Conservation (phyloP, 768 basidiomycete species). For the Lactarius tabidus region DNA sequence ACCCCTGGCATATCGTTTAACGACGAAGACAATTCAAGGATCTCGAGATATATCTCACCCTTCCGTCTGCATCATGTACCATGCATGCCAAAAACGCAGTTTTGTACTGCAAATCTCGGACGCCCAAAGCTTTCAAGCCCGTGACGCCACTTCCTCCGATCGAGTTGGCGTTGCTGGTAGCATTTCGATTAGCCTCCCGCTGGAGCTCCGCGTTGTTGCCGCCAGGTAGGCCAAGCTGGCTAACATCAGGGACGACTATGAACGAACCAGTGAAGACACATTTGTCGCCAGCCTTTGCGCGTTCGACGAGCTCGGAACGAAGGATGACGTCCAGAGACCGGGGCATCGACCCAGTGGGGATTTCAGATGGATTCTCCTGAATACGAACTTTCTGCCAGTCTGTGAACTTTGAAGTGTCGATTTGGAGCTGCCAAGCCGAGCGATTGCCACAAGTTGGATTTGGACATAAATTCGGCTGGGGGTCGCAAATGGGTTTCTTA, state of each 20-base stretch:
- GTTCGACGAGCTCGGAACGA: slow-evolving; percentile 91
- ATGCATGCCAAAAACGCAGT: slow-evolving; percentile 98
- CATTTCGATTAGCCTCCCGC: slow-evolving; percentile 71
- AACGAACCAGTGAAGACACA: slow-evolving; percentile 97
- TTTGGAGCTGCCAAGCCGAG: slow-evolving; percentile 86
- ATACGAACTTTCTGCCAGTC: slow-evolving; percentile 99
- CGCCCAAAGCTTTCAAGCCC: slow-evolving; percentile 90
- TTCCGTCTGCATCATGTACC: slow-evolving; percentile 87
- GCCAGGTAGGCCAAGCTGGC: slow-evolving; percentile 91
- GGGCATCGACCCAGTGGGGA: slow-evolving; percentile 98
- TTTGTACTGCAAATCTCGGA: slow-evolving; percentile 95
- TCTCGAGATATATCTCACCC: slow-evolving; percentile 49
- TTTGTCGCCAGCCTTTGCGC: slow-evolving; percentile 99
- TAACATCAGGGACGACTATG: slow-evolving; percentile 97
- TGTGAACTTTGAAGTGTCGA: slow-evolving; percentile 93
- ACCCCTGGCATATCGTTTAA: slow-evolving; percentile 44
- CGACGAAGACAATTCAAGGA: not conserved
- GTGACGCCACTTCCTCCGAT: slow-evolving; percentile 82
- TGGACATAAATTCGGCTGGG: slow-evolving; percentile 86
- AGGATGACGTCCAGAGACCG: slow-evolving; percentile 94
- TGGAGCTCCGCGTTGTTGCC: slow-evolving; percentile 89
- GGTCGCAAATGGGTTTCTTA: not conserved
- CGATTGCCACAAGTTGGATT: slow-evolving; percentile 94
- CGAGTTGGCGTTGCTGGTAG: slow-evolving; percentile 54
- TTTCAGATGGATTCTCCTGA: slow-evolving; percentile 98